Evolutionary conservation across 257 asterid species (phyloP).

Genomic region (Penstemon eatonii): DNA sequence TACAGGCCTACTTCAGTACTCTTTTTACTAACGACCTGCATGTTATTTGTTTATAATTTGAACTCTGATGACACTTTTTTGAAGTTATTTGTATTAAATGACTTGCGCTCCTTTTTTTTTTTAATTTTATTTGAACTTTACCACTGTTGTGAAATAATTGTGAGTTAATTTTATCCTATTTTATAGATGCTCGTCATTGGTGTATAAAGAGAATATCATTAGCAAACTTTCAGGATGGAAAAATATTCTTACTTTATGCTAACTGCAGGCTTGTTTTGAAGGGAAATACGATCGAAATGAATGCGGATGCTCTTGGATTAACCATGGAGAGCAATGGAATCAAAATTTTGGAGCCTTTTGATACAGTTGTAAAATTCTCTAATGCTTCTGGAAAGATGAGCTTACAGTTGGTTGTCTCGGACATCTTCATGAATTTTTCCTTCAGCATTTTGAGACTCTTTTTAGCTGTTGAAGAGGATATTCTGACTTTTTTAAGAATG

Average conservation of each 20-base stretch:
- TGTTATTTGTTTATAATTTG: not conserved
- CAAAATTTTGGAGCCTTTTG: slow-evolving; percentile 92
- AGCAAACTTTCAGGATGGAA: slow-evolving; percentile 4
- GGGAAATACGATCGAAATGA: slow-evolving; percentile 67
- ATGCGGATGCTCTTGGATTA: slow-evolving; percentile 72
- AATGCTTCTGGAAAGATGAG: slow-evolving; percentile 73
- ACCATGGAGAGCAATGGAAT: slow-evolving; percentile 98
- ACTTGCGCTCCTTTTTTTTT: too few species aligned
- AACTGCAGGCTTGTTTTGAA: slow-evolving; percentile 75
- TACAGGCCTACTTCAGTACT: not conserved
- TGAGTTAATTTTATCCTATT: not conserved
- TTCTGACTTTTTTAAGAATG: slow-evolving; percentile 82
- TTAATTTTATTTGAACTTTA: too few species aligned
- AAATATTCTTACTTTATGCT: slow-evolving; percentile 24
- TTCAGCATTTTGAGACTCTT: slow-evolving; percentile 86
- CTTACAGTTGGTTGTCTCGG: slow-evolving; percentile 72
- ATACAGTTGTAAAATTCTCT: slow-evolving; percentile 63
- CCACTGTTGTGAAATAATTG: not conserved
- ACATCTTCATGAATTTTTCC: slow-evolving; percentile 90
- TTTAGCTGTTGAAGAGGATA: slow-evolving; percentile 91
- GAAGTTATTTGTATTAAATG: too few species aligned
- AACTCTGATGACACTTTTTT: not conserved
- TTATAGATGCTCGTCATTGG: not conserved
- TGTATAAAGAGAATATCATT: not conserved
- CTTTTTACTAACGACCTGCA: slow-evolving; percentile 9